Base-by-base conservation (phyloP, 2,329 filamentous ascomycete species). In the Furcasterigmium furcatum region DNA sequence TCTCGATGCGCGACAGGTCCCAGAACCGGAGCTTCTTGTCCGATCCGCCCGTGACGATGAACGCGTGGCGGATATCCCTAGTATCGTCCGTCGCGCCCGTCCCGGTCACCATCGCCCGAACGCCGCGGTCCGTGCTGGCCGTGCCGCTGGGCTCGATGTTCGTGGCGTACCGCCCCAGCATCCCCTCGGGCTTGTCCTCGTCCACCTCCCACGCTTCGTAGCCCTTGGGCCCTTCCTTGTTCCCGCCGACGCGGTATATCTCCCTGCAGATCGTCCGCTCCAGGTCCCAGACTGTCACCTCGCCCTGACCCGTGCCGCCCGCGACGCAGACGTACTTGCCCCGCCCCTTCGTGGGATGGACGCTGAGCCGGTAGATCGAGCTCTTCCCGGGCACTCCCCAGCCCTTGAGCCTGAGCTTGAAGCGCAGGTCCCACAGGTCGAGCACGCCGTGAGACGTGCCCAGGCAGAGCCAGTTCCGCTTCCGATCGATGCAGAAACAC, bases 381-480 rank as follows among this genome's bases (percentile, higher is more conserved):
- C 85, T 83, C 49, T 88, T 88, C 19, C 88, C 89, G 0, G 88
- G 84, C 22, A 96, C 79, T 1, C 90, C 90, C 90, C 91, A 97
- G 13, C 85, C 88, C 62, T 88, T 91, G 20, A 97, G 73, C 19
- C 90, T 82, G 56, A 97, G 80, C 53, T 84, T 87, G 74, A 99
- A 99, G n/a, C 94, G 86, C 34, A 99, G 75, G 65, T 99, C 94
- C 94, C 94, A 99, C 2, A 99, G 77, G 60, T 95, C 88, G 8
- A 99, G 73, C 22, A 97, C 85, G 29, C 95, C 94, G 61, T 97
- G 91, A 1, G 90, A 89, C 1, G 95, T 99, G 29, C 91, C 94
- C 1, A 97, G 70, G 2, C 95, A 78, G 4, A 99, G 73, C 94
- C 94, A 99, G 59, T 94, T 91, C 42, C 87, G 85, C 60, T 85